A percentile compares a stretch with the other conserved stretches of the same genome.
Evolutionary conservation across 192 early-diverging fungal genomes (phyloP).

Genomic region (Linderina pennispora): DNA sequence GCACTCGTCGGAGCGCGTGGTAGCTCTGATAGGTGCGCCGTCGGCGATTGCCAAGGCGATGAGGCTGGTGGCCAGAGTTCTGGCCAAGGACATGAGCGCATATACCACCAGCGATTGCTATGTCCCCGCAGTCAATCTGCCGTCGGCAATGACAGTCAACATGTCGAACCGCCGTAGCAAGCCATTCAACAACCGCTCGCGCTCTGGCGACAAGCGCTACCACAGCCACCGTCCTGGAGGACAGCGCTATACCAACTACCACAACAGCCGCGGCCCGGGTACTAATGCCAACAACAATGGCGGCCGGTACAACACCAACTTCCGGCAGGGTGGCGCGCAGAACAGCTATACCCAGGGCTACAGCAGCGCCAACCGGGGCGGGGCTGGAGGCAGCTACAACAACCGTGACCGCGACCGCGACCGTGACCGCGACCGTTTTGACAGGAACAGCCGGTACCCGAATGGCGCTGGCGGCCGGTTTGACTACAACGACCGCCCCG

Average conservation of each 20-base stretch:
- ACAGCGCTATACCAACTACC: no score
- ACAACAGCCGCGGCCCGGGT: no score
- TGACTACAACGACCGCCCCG: constrained; percentile 13
- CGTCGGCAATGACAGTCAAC: constrained; percentile 45
- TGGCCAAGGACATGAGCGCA: constrained; percentile 28
- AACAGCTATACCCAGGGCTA: background rate
- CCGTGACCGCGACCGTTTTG: constrained; percentile 3
- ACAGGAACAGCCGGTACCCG: constrained; percentile 17
- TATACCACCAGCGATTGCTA: constrained; percentile 34
- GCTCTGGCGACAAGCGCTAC: constrained; percentile 14
- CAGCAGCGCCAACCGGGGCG: background rate
- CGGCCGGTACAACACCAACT: background rate
- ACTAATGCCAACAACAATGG: constrained; percentile 4
- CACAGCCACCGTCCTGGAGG: constrained; percentile 8
- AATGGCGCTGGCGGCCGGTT: no score
- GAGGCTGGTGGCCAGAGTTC: constrained; percentile 21
- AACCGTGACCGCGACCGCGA: background rate
- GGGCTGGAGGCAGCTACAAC: no score
- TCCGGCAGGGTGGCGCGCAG: no score
- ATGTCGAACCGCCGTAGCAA: constrained; percentile 35
- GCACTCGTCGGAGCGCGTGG: constrained; percentile 35
- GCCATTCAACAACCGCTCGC: constrained; percentile 15
- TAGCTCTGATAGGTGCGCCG: constrained; percentile 32
- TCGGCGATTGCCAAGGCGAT: constrained; percentile 32
- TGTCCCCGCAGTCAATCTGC: constrained; percentile 37